Evolutionary conservation across 2,329 filamentous ascomycete genomes (phyloP).

Genomic region (Plenodomus tracheiphilus): DNA sequence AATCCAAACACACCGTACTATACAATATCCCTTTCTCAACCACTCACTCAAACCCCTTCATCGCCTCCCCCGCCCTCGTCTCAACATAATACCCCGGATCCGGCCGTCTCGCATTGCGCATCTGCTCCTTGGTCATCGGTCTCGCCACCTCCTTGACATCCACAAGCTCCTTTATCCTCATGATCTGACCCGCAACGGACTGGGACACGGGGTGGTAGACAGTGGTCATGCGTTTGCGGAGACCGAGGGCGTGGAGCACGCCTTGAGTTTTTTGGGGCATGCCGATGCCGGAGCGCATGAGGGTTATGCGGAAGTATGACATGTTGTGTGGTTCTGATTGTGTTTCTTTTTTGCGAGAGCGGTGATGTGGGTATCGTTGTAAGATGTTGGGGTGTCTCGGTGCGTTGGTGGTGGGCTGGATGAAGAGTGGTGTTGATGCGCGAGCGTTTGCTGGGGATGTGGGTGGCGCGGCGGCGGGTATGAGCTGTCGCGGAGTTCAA

Average conservation of each 20-base stretch:
- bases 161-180: slow-evolving; percentile 92
- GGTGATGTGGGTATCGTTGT: too few relatives aligned
- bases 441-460: background rate
- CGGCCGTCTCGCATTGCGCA: slow-evolving; percentile 72
- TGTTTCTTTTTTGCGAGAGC: too few relatives aligned
- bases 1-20: background rate
- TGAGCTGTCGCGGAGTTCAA: background rate
- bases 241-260: slow-evolving; percentile 81
- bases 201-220: slow-evolving; percentile 86
- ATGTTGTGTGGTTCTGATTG: slow-evolving; percentile 48
- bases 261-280: slow-evolving; percentile 75
- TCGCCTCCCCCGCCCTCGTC: slow-evolving; percentile 45
- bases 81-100: slow-evolving; percentile 83
- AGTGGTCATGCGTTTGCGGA: slow-evolving; percentile 80
- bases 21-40: background rate
- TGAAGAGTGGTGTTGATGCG: background rate
- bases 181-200: slow-evolving; percentile 84
- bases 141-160: slow-evolving; percentile 75
- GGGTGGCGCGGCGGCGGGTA: background rate
- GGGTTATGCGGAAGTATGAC: slow-evolving; percentile 88
- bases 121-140: slow-evolving; percentile 65
- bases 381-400: background rate
- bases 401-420: background rate
- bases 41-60: slow-evolving; percentile 16
- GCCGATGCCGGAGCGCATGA: slow-evolving; percentile 86